These are phyloP conservation scores for Hyphodiscus sp. DNA, from an alignment of 2,329 filamentous ascomycete species.

Conservation along the genomic window DNA sequence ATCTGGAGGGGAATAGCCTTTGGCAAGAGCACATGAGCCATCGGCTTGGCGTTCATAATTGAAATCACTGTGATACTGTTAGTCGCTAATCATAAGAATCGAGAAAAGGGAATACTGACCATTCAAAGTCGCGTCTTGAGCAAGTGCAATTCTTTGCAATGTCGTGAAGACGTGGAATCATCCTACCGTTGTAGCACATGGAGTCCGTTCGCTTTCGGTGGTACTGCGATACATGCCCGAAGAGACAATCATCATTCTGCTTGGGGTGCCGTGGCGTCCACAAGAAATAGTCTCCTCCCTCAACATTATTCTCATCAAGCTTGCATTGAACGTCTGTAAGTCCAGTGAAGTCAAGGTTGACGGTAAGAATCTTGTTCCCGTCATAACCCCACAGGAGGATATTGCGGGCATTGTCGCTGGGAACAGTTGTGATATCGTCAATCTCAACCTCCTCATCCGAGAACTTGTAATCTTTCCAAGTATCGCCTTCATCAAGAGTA, in stretches of 20 bases:
- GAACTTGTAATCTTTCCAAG: constrained; percentile 74
- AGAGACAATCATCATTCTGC: constrained; percentile 74
- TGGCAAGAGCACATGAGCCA: constrained; percentile 70
- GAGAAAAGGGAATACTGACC: constrained; percentile 49
- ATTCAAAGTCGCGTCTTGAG: constrained; percentile 83
- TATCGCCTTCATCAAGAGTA: constrained; percentile 72
- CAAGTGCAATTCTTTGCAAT: constrained; percentile 74
- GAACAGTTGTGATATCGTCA: constrained; percentile 77
- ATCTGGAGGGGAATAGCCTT: constrained; percentile 61
- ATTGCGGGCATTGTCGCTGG: constrained; percentile 82
- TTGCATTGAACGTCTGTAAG: constrained; percentile 69
- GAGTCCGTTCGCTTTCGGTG: constrained; percentile 78
- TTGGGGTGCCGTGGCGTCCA: constrained; percentile 85
- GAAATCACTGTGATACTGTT: constrained; percentile 60
- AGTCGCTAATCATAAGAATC: constrained; percentile 5
- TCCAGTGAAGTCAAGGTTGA: constrained; percentile 86
- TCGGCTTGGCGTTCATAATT: constrained; percentile 80
- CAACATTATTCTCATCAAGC: constrained; percentile 52
- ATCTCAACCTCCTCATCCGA: constrained; percentile 64
- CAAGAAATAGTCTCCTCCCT: constrained; percentile 68
- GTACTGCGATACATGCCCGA: constrained; percentile 85
- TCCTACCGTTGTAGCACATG: constrained; percentile 75
- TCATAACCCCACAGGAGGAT: constrained; percentile 82
- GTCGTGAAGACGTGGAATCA: constrained; percentile 63
- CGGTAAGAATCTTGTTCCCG: constrained; percentile 55